phyloP scores from a whole-genome alignment of 2,329 filamentous ascomycete genomes.

The Hypomyces rosellus region DNA sequence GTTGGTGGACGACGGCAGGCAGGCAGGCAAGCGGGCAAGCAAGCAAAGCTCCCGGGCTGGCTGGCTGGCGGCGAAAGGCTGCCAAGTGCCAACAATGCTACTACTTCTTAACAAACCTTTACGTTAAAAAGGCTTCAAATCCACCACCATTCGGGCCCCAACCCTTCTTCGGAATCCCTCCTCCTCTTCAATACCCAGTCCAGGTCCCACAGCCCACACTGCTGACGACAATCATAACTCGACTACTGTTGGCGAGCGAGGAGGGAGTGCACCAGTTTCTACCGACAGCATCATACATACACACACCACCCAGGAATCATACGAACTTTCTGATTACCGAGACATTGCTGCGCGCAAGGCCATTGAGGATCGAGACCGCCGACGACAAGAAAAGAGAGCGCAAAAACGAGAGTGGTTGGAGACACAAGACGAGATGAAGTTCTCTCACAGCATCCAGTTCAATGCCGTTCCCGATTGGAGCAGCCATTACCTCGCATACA shows the following conservation, averaged over 20 bases:
- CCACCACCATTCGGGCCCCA: constrained; percentile 28
- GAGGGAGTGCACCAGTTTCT: constrained; percentile 25
- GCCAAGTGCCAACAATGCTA: background rate
- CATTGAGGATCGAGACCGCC: constrained; percentile 26
- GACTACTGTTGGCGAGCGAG: constrained; percentile 26
- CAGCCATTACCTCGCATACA: constrained; percentile 95
- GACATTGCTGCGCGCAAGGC: constrained; percentile 24
- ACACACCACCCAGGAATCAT: constrained; percentile 19
- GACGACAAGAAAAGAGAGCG: constrained; percentile 40
- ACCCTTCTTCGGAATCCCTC: constrained; percentile 30
- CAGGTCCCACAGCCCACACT: constrained; percentile 18
- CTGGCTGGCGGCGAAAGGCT: background rate
- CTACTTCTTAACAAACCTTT: background rate
- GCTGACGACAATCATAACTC: constrained; percentile 17
- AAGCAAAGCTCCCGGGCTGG: too few species aligned
- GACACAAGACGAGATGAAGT: constrained; percentile 89
- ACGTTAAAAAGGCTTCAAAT: background rate
- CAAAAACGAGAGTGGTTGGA: constrained; percentile 66
- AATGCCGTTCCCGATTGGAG: constrained; percentile 99
- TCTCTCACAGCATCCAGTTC: constrained; percentile 98
- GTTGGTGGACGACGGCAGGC: too few species aligned
- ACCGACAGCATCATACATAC: background rate
- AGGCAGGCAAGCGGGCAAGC: too few species aligned
- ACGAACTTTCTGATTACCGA: constrained; percentile 38
- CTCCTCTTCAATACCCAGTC: constrained; percentile 35